A percentile compares a stretch with the other conserved stretches of the same genome.
Conservation (phyloP, 2,329 filamentous ascomycete genomes). For the Talaromyces albobiverticillius region DNA sequence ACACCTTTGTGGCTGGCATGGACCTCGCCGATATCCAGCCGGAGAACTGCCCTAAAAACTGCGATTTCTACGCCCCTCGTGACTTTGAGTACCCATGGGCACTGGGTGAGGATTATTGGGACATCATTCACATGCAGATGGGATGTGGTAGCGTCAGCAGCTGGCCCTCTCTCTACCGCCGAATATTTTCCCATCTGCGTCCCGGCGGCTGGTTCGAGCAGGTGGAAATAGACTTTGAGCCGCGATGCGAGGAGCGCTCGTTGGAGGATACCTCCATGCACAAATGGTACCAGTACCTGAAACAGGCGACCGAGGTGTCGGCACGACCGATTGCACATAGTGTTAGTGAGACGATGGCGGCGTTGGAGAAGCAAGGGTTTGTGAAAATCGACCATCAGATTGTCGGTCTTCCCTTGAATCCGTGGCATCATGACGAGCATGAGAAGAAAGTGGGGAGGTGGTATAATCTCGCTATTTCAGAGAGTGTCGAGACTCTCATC, state of each 20-base stretch:
- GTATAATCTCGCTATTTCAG: constrained; percentile 76
- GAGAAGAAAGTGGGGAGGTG: constrained; percentile 70
- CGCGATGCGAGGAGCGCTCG: constrained; percentile 67
- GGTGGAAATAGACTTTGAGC: constrained; percentile 81
- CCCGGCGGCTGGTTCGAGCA: constrained; percentile 81
- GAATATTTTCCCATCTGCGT: constrained; percentile 69
- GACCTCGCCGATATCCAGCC: constrained; percentile 64
- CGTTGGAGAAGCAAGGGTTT: constrained; percentile 72
- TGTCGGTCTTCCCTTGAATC: constrained; percentile 69
- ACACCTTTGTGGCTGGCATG: constrained; percentile 59
- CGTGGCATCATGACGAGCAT: constrained; percentile 65
- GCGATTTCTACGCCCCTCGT: constrained; percentile 63
- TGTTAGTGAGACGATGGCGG: constrained; percentile 54
- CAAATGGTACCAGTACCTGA: constrained; percentile 68
- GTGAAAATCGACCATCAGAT: constrained; percentile 71
- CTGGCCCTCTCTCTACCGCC: constrained; percentile 72
- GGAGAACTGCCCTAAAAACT: constrained; percentile 66
- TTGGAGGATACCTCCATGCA: constrained; percentile 55
- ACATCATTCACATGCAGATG: constrained; percentile 80
- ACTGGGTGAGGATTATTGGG: constrained; percentile 65
- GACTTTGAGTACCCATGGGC: constrained; percentile 79
- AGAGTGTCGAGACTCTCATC: constrained; percentile 70
- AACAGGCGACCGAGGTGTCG: constrained; percentile 64
- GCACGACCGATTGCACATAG: constrained; percentile 65
- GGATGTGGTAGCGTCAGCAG: constrained; percentile 72